Evolutionary conservation across 1,284 basidiomycete genomes (phyloP).

Genomic region (Gymnopus androsaceus): DNA sequence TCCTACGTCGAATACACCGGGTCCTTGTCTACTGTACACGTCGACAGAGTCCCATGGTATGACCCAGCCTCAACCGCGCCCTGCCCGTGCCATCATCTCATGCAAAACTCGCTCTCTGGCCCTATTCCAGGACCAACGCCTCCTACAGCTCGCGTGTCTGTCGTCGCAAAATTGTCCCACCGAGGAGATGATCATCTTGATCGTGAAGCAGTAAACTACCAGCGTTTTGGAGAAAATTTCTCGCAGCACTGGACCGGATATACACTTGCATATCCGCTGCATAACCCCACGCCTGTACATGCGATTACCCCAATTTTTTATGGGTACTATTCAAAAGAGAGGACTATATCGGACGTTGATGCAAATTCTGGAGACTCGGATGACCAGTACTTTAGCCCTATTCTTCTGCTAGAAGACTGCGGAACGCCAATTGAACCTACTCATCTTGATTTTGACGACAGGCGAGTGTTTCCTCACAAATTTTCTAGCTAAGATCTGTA

Average conservation of each 20-base stretch:
- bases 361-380: no score
- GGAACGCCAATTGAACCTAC: constrained; percentile 36
- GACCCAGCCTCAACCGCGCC: neutral
- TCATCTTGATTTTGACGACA: constrained; percentile 36
- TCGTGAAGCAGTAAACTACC: constrained; percentile 45
- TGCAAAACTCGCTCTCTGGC: neutral
- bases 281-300: constrained; percentile 45
- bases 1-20: neutral
- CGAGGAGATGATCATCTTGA: constrained; percentile 31
- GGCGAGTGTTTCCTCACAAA: constrained; percentile 22
- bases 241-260: constrained; percentile 51
- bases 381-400: no score
- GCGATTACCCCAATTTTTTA: constrained; percentile 57
- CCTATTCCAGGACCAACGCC: constrained; percentile 17
- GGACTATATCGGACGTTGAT: constrained; percentile 23
- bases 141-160: constrained; percentile 33
- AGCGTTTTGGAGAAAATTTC: constrained; percentile 43
- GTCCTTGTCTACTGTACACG: neutral
- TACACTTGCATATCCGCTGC: constrained; percentile 42
- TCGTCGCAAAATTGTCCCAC: constrained; percentile 35
- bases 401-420: constrained; percentile 55
- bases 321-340: constrained; percentile 45
- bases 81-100: constrained; percentile 3
- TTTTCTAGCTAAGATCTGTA: no score
- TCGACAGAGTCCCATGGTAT: constrained; percentile 11